A percentile compares a stretch with the other conserved stretches of the same genome.
These are phyloP conservation scores for Hypseocharis bilobata DNA, from an alignment of 441 rosid genomes.

Conservation along the genomic window DNA sequence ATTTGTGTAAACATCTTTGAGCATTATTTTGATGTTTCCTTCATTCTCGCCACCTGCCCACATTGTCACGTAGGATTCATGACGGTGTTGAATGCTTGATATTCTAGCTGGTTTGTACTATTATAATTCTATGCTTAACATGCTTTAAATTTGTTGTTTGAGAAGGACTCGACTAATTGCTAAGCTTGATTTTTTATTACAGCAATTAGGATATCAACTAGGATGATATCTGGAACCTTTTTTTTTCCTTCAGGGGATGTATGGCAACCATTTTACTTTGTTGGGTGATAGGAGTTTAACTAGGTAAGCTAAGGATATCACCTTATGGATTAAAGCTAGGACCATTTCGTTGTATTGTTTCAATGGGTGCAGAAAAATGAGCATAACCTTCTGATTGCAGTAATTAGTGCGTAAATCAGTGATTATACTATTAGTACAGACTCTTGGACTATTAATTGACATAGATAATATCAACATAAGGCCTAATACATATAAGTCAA, in stretches of 20 bases:
- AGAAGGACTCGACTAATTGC: neutral
- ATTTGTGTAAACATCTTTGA: neutral
- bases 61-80: neutral
- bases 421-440: neutral
- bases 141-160: neutral
- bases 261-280: too few relatives aligned
- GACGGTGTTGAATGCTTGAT: neutral
- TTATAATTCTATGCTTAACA: too few relatives aligned
- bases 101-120: neutral
- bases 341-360: neutral
- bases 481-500: neutral
- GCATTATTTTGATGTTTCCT: neutral
- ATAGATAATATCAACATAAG: neutral
- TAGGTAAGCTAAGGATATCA: neutral
- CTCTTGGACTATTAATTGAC: too few relatives aligned
- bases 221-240: neutral
- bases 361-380: neutral
- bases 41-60: neutral
- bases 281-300: neutral
- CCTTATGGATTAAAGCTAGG: neutral
- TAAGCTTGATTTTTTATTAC: neutral
- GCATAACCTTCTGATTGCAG: neutral
- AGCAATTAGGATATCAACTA: neutral
- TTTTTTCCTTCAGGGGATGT: too few relatives aligned
- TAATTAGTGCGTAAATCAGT: neutral